phyloP scores from a whole-genome alignment of 2,329 filamentous ascomycete species.

The Ilyonectria robusta region DNA sequence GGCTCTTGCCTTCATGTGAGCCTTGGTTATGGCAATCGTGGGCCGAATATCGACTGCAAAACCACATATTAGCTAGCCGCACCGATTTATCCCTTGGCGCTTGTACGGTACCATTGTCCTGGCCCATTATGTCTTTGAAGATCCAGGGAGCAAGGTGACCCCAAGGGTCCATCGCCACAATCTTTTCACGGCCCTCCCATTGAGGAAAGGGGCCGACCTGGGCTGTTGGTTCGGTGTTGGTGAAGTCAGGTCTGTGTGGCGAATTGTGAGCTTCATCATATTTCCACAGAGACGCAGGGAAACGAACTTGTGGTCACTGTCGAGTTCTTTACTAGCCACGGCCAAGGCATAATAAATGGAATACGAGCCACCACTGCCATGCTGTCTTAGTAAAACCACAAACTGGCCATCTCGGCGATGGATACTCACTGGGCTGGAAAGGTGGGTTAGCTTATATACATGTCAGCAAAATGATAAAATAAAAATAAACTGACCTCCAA shows the following conservation, averaged over 20 bases:
- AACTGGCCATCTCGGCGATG: not conserved
- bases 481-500: slow-evolving; percentile 65
- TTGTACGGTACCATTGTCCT: slow-evolving; percentile 72
- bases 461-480: not conserved
- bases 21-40: slow-evolving; percentile 91
- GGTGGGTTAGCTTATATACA: slow-evolving; percentile 40
- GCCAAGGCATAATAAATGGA: slow-evolving; percentile 96
- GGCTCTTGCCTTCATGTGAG: slow-evolving; percentile 82
- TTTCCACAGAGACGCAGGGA: not conserved
- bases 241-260: slow-evolving; percentile 68
- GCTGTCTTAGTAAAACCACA: slow-evolving; percentile 26
- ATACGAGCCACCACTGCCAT: slow-evolving; percentile 83
- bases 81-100: not conserved
- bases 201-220: slow-evolving; percentile 90
- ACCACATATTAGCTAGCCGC: slow-evolving; percentile 23
- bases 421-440: slow-evolving; percentile 52
- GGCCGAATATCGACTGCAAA: slow-evolving; percentile 82
- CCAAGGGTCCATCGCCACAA: slow-evolving; percentile 96
- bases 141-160: slow-evolving; percentile 90
- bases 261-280: slow-evolving; percentile 14
- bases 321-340: slow-evolving; percentile 90
- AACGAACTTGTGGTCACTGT: slow-evolving; percentile 79
- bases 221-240: slow-evolving; percentile 90
- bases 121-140: slow-evolving; percentile 83
- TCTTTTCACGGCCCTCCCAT: slow-evolving; percentile 93